Evolutionary conservation across 2,329 filamentous ascomycete genomes (phyloP).

Genomic region (Massarina eburnea): DNA sequence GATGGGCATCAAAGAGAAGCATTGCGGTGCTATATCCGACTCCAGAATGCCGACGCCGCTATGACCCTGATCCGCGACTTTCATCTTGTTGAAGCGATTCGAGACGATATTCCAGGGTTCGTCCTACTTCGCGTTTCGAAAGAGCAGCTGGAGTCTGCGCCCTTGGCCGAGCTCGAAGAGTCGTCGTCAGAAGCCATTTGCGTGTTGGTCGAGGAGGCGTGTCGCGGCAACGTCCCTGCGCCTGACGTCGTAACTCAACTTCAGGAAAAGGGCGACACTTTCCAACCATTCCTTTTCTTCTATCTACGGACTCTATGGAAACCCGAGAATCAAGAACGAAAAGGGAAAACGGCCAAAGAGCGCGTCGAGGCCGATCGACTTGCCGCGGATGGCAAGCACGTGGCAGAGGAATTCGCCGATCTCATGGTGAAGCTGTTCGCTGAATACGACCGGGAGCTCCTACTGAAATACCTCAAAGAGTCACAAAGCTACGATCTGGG

Average conservation of each 20-base stretch:
- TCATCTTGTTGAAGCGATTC: constrained; percentile 85
- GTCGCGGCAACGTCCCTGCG: constrained; percentile 81
- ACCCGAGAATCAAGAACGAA: constrained; percentile 62
- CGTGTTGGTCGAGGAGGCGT: constrained; percentile 86
- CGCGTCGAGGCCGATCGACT: constrained; percentile 46
- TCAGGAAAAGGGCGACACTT: constrained; percentile 57
- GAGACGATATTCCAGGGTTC: constrained; percentile 86
- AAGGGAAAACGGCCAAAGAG: constrained; percentile 40
- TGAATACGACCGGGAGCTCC: constrained; percentile 72
- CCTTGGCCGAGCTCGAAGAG: constrained; percentile 71
- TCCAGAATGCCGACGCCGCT: constrained; percentile 88
- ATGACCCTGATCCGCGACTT: constrained; percentile 85
- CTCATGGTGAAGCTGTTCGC: constrained; percentile 85
- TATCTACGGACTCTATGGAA: constrained; percentile 87
- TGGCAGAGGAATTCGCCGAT: constrained; percentile 87
- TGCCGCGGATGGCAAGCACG: constrained; percentile 60
- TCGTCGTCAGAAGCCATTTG: constrained; percentile 81
- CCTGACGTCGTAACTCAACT: constrained; percentile 78
- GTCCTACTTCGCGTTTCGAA: constrained; percentile 82
- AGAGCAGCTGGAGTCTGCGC: constrained; percentile 66
- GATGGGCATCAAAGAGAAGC: constrained; percentile 82
- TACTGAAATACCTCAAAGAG: constrained; percentile 84
- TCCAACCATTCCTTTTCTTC: constrained; percentile 82
- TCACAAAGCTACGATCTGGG: constrained; percentile 90
- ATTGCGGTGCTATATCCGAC: constrained; percentile 80